These are phyloP conservation scores for Protostelium mycophagum DNA, from an alignment of 78 protist genomes.

Conservation along the genomic window DNA sequence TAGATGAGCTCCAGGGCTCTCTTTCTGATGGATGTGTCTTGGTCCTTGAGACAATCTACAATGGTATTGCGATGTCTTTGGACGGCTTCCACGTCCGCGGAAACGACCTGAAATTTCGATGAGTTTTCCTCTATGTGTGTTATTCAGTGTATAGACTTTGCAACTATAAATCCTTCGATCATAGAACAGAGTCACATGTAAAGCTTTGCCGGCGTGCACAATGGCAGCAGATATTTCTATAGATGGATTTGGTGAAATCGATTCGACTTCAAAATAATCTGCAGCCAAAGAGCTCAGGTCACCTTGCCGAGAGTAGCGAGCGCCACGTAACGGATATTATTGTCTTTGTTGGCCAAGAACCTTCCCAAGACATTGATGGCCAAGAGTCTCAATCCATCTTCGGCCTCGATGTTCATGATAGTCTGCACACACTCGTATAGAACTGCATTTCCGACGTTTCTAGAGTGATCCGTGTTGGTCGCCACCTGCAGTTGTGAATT, in stretches of 20 bases:
- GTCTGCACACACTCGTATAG: conserved; percentile 94
- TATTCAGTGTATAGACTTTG: too few relatives aligned
- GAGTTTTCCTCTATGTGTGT: too few relatives aligned
- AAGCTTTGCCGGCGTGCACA: too few relatives aligned
- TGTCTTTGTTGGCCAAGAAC: conserved; percentile 88
- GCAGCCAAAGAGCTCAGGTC: too few relatives aligned
- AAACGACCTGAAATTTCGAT: conserved; percentile 69
- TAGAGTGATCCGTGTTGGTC: conserved; percentile 89
- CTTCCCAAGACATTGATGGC: conserved; percentile 95
- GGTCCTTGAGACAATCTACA: conserved; percentile 97
- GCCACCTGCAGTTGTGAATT: too few relatives aligned
- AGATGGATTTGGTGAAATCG: too few relatives aligned
- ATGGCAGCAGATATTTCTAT: too few relatives aligned
- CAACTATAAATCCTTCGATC: neutral
- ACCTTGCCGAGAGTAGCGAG: conserved; percentile 69
- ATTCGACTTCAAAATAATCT: too few relatives aligned
- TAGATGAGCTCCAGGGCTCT: conserved; percentile 93
- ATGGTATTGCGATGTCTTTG: conserved; percentile 92
- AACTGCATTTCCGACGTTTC: conserved; percentile 94
- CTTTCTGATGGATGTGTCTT: conserved; percentile 94
- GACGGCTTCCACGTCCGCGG: conserved; percentile 84
- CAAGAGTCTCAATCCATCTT: conserved; percentile 83
- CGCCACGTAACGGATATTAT: conserved; percentile 92
- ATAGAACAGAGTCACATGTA: too few relatives aligned
- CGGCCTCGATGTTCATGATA: conserved; percentile 87